These are phyloP conservation scores for Tolypocladium ophioglossoides DNA, from an alignment of 2,329 filamentous ascomycete species.

Conservation along the genomic window DNA sequence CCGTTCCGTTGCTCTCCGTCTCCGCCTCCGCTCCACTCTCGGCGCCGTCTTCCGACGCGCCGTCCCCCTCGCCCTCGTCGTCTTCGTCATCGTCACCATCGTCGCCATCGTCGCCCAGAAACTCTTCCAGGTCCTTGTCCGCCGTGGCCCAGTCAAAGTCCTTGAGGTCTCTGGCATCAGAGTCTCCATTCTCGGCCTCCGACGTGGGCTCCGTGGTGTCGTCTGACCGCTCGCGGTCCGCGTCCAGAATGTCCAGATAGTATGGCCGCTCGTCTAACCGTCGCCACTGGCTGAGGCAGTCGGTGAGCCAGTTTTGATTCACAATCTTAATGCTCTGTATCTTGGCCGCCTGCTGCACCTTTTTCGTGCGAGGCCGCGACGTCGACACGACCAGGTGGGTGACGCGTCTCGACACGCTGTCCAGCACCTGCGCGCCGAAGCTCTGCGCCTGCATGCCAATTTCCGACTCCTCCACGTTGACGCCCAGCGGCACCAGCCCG, in stretches of 20 bases:
- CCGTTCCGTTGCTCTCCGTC: slow-evolving; percentile 17
- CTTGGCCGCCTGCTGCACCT: slow-evolving; percentile 77
- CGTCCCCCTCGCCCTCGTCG: slow-evolving; percentile 10
- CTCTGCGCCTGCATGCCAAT: slow-evolving; percentile 77
- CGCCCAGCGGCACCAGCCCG: slow-evolving; percentile 75
- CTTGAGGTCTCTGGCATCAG: slow-evolving; percentile 33
- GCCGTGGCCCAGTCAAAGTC: slow-evolving; percentile 51
- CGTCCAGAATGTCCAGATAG: slow-evolving; percentile 62
- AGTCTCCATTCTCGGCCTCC: slow-evolving; percentile 18
- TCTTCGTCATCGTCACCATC: slow-evolving; percentile 31
- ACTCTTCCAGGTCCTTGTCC: slow-evolving; percentile 67
- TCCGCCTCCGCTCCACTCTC: slow-evolving; percentile 14
- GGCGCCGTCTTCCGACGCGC: slow-evolving; percentile 5
- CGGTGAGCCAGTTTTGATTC: slow-evolving; percentile 78
- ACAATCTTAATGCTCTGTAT: slow-evolving; percentile 82
- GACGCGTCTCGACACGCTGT: slow-evolving; percentile 48
- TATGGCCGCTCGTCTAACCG: slow-evolving; percentile 71
- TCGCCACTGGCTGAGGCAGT: slow-evolving; percentile 76
- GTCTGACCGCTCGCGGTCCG: slow-evolving; percentile 39
- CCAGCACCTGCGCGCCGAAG: slow-evolving; percentile 63
- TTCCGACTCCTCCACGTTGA: slow-evolving; percentile 71
- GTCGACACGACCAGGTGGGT: slow-evolving; percentile 68
- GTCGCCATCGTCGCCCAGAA: slow-evolving; percentile 48
- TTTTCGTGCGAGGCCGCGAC: slow-evolving; percentile 69
- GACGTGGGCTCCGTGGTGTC: slow-evolving; percentile 21